Base-by-base conservation (phyloP, 805 yeast species). In the Candida palmyrensis region DNA sequence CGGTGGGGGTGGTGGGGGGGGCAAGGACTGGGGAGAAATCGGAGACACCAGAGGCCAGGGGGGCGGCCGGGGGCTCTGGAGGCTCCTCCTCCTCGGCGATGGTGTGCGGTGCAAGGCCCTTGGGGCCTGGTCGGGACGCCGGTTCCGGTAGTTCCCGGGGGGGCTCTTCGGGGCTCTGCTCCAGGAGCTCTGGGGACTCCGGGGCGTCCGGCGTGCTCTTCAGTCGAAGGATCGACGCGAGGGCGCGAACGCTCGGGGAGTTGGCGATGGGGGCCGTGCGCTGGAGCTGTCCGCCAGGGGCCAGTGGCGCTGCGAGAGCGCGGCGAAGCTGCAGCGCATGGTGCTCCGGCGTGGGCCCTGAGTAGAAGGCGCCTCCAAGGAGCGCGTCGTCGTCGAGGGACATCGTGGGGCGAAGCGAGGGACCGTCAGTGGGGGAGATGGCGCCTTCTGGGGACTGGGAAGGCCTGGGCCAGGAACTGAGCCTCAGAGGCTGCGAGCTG, bases 191-290 rank as follows among this genome's bases (percentile, higher is more conserved):
- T n/a, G 33, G 24, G 10, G 18, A 23, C 25, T 12, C n/a, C 19
- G 33, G 13, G 21, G 30, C 18, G 23, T 24, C 20, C 9, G 30
- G 30, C 30, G 11, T 24, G 22, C 30, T 31, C 28, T 39, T 42
- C 19, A 44, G 43, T 31, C 46, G 47, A 33, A 65, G 49, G 14
- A 58, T 59, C 28, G 38, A 42, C 39, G 65, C 71, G 37, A 66
- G 49, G 10, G 69, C 68, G 40, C 59, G 57, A 48, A 66, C 58
- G 6, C 66, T 59, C 5, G 70, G 72, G 19, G 68, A 60, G 18
- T 46, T 47, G 35, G 53, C 55, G 63, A 65, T 64, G 40, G 55
- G 49, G 22, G 34, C 17, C n/a, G 34, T 31, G 12, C 16, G 24
- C 29, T 25, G 25, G 18, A 32, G 15, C n/a, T n/a, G n/a, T n/a